Conservation (phyloP, 352 stramenopile species). For the Phytopythium cucurbitacearum region DNA sequence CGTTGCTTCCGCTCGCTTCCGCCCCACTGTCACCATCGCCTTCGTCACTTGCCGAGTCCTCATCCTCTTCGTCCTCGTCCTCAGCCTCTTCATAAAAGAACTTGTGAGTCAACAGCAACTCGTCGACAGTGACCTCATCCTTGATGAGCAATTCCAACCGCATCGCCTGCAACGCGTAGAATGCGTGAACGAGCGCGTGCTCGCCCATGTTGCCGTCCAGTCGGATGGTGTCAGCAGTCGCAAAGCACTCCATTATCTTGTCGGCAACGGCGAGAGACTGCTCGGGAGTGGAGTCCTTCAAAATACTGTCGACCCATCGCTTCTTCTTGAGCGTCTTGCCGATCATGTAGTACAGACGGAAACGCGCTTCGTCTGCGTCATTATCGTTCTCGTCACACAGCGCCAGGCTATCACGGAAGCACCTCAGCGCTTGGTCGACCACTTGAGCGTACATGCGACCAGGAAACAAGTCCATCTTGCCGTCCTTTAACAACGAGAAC, state of each 20-base stretch:
- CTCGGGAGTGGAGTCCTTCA: constrained; percentile 3
- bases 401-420: constrained; percentile 36
- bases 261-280: constrained; percentile 14
- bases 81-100: constrained; percentile 57
- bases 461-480: constrained; percentile 20
- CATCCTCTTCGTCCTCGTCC: constrained; percentile 23
- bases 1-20: constrained; percentile 2
- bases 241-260: constrained; percentile 49
- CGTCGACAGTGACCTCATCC: constrained; percentile 15
- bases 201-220: constrained; percentile 55
- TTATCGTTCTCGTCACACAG: constrained; percentile 23
- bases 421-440: constrained; percentile 18
- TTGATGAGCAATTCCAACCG: constrained; percentile 44
- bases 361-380: constrained; percentile 45
- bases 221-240: constrained; percentile 46
- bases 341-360: constrained; percentile 70
- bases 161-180: constrained; percentile 69
- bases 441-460: constrained; percentile 21
- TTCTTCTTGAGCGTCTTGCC: constrained; percentile 72
- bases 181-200: constrained; percentile 70
- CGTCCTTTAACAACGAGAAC: constrained; percentile 43
- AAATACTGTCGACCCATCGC: constrained; percentile 21
- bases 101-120: constrained; percentile 35
- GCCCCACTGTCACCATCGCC: constrained; percentile 2
- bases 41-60: constrained; percentile 4